These are phyloP conservation scores for Phoenix dactylifera DNA, from an alignment of 176 grass and related monocot species.

Conservation along the genomic window DNA sequence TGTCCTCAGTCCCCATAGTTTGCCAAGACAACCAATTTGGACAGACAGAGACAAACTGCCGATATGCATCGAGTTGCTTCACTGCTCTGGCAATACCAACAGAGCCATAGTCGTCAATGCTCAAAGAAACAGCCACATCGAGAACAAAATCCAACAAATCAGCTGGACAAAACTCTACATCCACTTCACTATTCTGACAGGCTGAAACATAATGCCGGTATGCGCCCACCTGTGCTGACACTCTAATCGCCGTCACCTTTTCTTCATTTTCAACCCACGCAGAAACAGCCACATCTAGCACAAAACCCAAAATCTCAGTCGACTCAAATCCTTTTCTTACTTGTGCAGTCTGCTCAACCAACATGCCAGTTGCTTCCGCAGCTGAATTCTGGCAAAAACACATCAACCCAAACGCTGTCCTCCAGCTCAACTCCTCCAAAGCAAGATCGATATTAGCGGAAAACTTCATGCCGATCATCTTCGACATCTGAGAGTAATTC, in stretches of 20 bases:
- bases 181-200: constrained; percentile 7
- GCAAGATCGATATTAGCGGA: constrained; percentile 6
- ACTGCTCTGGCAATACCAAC: neutral
- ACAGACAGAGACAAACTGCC: constrained; percentile 7
- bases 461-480: constrained; percentile 1
- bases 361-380: neutral
- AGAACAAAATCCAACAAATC: constrained; percentile 10
- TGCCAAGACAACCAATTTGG: neutral
- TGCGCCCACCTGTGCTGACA: constrained; percentile 2
- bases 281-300: constrained; percentile 10
- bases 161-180: neutral
- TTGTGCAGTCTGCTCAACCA: neutral
- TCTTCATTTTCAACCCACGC: constrained; percentile 4
- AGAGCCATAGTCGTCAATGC: neutral
- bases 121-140: constrained; percentile 3
- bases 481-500: constrained; percentile 11
- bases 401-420: constrained; percentile 1
- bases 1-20: neutral
- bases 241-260: neutral
- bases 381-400: neutral
- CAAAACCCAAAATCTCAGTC: constrained; percentile 6
- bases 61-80: neutral
- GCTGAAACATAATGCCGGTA: constrained; percentile 1
- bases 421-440: constrained; percentile 6
- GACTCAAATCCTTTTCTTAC: constrained; percentile 3